Conservation (phyloP, 2,329 filamentous ascomycete genomes). For the Botrytis aclada region DNA sequence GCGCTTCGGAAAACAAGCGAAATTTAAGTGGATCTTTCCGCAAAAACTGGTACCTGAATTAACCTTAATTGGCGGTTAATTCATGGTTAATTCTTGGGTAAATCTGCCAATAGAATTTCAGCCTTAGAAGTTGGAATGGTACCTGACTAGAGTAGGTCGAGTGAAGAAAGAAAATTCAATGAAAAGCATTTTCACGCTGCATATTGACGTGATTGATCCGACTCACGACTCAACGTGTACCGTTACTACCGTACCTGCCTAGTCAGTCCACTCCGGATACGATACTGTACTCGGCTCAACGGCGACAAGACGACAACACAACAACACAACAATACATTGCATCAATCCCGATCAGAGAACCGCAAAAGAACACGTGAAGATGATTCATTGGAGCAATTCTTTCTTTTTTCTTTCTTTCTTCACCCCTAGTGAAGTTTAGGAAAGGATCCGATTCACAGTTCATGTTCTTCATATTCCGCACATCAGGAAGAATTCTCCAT, state of each 20-base stretch:
- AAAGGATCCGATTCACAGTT: not conserved
- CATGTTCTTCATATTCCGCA: not conserved
- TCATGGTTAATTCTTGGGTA: not conserved
- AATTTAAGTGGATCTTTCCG: not conserved
- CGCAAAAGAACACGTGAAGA: not conserved
- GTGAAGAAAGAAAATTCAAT: not conserved
- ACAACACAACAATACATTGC: not conserved
- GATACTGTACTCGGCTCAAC: not conserved
- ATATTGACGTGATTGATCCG: not conserved
- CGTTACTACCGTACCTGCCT: not conserved
- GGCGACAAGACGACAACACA: not conserved
- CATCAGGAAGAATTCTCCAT: not conserved
- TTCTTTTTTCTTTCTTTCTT: not conserved
- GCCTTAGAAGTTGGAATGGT: not conserved
- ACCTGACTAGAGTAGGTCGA: not conserved
- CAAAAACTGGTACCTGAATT: not conserved
- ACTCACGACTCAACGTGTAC: not conserved
- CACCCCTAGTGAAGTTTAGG: not conserved
- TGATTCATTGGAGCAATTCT: not conserved
- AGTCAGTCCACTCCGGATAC: not conserved
- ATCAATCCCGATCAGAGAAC: not conserved
- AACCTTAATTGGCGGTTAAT: not conserved
- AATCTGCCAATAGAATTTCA: not conserved
- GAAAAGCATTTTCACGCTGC: not conserved
- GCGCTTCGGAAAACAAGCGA: slow-evolving; percentile 3